Evolutionary conservation across 169 alveolate species (phyloP).

Genomic region (Eimeria maxima): DNA sequence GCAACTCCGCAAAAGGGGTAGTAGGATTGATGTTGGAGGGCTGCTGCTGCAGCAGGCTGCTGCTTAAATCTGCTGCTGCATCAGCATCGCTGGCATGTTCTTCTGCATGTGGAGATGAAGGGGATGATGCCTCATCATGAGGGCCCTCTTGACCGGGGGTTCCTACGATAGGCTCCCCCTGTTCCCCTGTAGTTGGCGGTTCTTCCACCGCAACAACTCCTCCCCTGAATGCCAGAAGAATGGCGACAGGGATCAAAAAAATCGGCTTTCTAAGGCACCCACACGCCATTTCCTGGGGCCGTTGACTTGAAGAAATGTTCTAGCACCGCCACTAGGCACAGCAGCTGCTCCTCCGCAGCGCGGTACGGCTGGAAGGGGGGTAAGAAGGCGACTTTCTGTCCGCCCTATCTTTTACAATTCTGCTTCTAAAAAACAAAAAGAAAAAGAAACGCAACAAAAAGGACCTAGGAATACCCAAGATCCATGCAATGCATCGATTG

Average conservation of each 20-base stretch:
- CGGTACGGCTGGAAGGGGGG: neutral
- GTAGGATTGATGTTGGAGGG: neutral
- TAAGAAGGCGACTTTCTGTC: neutral
- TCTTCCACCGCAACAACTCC: neutral
- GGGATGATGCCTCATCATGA: neutral
- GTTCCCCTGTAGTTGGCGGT: neutral
- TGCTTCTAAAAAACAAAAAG: neutral
- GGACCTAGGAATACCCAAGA: neutral
- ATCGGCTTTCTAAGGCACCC: neutral
- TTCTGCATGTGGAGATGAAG: neutral
- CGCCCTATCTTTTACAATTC: neutral
- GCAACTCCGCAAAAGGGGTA: too few species aligned
- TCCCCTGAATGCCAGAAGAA: neutral
- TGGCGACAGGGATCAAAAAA: conserved; percentile 13
- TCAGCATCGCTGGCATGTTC: neutral
- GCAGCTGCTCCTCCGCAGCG: neutral
- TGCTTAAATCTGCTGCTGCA: neutral
- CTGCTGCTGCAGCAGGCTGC: conserved; percentile 8
- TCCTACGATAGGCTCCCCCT: too few species aligned
- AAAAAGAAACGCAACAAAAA: neutral
- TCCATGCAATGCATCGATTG: neutral
- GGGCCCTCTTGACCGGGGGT: neutral
- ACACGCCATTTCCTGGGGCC: neutral
- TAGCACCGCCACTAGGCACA: neutral
- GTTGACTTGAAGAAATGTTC: neutral